phyloP scores from a whole-genome alignment of 768 basidiomycete genomes.

The Lactifluus echinatus region DNA sequence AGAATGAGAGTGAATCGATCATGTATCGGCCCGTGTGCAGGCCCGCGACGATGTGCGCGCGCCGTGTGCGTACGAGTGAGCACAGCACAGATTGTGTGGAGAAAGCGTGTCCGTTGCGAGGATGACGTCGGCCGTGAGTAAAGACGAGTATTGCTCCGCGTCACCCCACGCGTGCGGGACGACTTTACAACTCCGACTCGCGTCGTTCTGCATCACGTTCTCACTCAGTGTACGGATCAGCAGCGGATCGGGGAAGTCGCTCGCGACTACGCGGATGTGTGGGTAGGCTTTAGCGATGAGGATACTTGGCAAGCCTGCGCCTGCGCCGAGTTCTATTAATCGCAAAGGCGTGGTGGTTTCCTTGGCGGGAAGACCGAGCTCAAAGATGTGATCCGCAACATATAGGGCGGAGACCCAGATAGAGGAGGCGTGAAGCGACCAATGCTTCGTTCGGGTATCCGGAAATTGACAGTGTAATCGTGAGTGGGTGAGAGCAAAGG shows the following conservation, averaged over 20 bases:
- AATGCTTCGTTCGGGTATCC: slow-evolving; percentile 60
- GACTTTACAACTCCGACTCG: slow-evolving; percentile 39
- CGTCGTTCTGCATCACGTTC: slow-evolving; percentile 48
- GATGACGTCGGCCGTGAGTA: slow-evolving; percentile 40
- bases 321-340: slow-evolving; percentile 69
- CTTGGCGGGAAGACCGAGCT: slow-evolving; percentile 30
- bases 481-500: neutral
- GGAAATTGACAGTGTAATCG: slow-evolving; percentile 47
- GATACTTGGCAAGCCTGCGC: slow-evolving; percentile 67
- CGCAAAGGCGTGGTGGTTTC: slow-evolving; percentile 16
- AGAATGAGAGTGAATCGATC: slow-evolving; percentile 53
- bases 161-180: slow-evolving; percentile 61
- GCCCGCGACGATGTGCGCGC: slow-evolving; percentile 61
- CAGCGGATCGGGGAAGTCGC: slow-evolving; percentile 63
- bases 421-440: slow-evolving; percentile 69
- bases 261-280: slow-evolving; percentile 38
- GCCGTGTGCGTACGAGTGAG: slow-evolving; percentile 37
- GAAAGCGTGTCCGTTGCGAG: slow-evolving; percentile 69
- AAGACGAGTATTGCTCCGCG: slow-evolving; percentile 32
- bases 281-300: slow-evolving; percentile 44
- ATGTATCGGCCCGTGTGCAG: slow-evolving; percentile 72
- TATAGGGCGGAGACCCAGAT: slow-evolving; percentile 66
- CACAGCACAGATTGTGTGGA: slow-evolving; percentile 42
- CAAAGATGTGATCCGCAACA: slow-evolving; percentile 54
- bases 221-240: slow-evolving; percentile 49